Evolutionary conservation across 441 rosid species (phyloP).

Genomic region (Mallotus japonicus): DNA sequence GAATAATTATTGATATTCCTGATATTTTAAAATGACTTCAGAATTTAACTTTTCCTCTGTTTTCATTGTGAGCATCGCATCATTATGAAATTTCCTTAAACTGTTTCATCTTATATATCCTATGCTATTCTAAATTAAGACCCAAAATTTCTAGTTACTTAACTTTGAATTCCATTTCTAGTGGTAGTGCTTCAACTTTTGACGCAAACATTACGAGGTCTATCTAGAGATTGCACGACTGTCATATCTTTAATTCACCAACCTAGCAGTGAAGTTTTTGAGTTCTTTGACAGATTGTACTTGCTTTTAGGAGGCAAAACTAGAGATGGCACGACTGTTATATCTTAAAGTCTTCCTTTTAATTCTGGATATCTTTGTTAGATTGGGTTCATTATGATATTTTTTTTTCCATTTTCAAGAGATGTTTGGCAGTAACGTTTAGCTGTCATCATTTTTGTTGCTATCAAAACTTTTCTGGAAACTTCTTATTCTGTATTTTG

Average conservation of each 20-base stretch:
- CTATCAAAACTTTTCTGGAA: neutral
- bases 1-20: too few relatives aligned
- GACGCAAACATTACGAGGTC: slow-evolving; percentile 79
- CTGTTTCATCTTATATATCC: too few relatives aligned
- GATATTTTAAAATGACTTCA: too few relatives aligned
- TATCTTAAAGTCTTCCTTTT: neutral
- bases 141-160: neutral
- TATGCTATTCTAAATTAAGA: too few relatives aligned
- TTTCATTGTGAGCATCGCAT: too few relatives aligned
- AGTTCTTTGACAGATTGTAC: slow-evolving; percentile 79
- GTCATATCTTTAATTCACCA: slow-evolving; percentile 93
- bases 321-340: too few relatives aligned
- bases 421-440: neutral
- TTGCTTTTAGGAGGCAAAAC: slow-evolving; percentile 94
- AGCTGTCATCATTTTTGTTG: neutral
- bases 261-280: slow-evolving; percentile 94
- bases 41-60: too few relatives aligned
- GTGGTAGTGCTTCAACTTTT: slow-evolving; percentile 90
- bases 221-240: slow-evolving; percentile 90
- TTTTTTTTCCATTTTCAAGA: neutral
- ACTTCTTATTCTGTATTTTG: neutral
- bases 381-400: neutral
- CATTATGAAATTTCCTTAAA: too few relatives aligned
- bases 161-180: neutral
- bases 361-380: neutral